A percentile compares a stretch with the other conserved stretches of the same genome.
Conservation (phyloP, 148 eudicot genomes). For the Oxyria digyna region DNA sequence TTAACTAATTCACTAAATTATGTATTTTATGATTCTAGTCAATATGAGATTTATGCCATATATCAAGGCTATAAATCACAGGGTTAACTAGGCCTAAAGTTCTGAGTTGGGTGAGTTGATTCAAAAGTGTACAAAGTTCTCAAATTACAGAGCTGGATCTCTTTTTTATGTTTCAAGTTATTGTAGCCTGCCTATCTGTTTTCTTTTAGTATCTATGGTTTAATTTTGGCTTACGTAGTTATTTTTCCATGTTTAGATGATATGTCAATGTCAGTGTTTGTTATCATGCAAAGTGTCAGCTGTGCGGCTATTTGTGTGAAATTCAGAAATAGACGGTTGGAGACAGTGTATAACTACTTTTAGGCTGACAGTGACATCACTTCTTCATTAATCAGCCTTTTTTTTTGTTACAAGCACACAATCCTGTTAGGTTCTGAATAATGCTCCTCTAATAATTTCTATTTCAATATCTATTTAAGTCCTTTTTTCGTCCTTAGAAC, state of each 20-base stretch:
- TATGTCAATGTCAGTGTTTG: neutral
- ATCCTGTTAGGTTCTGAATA: neutral
- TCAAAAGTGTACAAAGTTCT: neutral
- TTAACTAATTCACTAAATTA: neutral
- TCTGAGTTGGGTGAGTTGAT: neutral
- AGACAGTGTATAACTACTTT: neutral
- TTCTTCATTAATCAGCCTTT: neutral
- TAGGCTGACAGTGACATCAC: neutral
- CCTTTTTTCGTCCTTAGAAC: neutral
- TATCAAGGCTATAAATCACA: neutral
- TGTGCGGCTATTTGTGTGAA: neutral
- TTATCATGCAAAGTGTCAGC: neutral
- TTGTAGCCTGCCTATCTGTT: too few relatives aligned
- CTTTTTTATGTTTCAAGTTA: neutral
- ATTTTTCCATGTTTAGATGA: neutral
- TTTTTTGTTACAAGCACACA: neutral
- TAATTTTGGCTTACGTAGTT: neutral
- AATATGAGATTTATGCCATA: neutral
- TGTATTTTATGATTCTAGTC: neutral
- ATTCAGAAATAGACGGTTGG: neutral
- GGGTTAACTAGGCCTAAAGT: neutral
- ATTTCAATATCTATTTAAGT: neutral
- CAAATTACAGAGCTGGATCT: neutral
- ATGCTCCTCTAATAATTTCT: neutral
- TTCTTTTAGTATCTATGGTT: too few relatives aligned